Conservation (phyloP, 768 basidiomycete genomes). For the Suillus alpinus region DNA sequence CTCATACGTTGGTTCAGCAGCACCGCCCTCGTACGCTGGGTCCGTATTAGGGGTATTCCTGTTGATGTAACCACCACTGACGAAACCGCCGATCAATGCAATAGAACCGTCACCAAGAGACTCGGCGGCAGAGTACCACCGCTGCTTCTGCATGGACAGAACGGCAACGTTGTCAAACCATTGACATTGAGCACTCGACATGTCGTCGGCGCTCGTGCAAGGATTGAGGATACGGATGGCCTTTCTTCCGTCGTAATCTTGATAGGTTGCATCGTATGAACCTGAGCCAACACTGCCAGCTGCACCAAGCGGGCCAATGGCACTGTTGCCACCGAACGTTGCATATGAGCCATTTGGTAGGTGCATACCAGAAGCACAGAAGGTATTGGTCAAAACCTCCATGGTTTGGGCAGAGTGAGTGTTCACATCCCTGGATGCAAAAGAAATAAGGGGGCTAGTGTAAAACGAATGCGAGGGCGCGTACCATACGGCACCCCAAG, state of each 20-base stretch:
- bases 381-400: conserved; percentile 71
- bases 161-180: conserved; percentile 70
- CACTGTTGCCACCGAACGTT: conserved; percentile 78
- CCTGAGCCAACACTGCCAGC: conserved; percentile 49
- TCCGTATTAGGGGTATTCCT: conserved; percentile 69
- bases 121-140: conserved; percentile 82
- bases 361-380: conserved; percentile 83
- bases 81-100: conserved; percentile 79
- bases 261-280: conserved; percentile 62
- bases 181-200: conserved; percentile 50
- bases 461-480: conserved; percentile 10
- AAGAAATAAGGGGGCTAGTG: conserved; percentile 14
- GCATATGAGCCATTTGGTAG: conserved; percentile 75
- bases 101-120: conserved; percentile 73
- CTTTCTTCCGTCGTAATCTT: conserved; percentile 77
- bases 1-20: conserved; percentile 80
- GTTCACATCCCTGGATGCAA: conserved; percentile 53
- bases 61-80: conserved; percentile 77
- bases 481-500: conserved; percentile 72
- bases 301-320: conserved; percentile 63
- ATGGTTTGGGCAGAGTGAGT: conserved; percentile 59
- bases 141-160: conserved; percentile 62
- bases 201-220: conserved; percentile 51
- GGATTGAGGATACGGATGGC: conserved; percentile 82
- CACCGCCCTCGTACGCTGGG: conserved; percentile 60